Evolutionary conservation across 768 basidiomycete genomes (phyloP).

Genomic region (Lenzites betulinus): DNA sequence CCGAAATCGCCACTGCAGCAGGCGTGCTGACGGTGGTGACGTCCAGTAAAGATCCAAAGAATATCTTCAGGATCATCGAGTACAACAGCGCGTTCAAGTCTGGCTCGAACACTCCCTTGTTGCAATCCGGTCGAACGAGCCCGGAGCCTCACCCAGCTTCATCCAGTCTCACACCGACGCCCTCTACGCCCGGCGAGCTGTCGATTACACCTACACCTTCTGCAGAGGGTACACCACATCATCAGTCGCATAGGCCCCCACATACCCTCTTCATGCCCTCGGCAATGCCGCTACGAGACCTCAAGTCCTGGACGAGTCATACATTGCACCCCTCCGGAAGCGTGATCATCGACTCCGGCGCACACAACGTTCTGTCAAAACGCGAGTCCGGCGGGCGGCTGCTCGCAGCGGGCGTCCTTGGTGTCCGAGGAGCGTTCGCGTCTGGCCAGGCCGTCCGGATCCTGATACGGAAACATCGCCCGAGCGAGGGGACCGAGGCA

Average conservation of each 20-base stretch:
- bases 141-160: conserved; percentile 8
- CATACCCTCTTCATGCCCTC: conserved; percentile 90
- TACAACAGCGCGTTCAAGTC: conserved; percentile 56
- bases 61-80: conserved; percentile 80
- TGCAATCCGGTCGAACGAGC: conserved; percentile 28
- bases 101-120: conserved; percentile 38
- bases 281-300: conserved; percentile 69
- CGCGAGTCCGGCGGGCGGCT: conserved; percentile 89
- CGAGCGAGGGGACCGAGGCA: conserved; percentile 23
- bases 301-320: conserved; percentile 97
- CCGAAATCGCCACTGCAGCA: conserved; percentile 94
- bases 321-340: conserved; percentile 88
- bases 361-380: conserved; percentile 80
- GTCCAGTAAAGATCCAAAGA: conserved; percentile 75
- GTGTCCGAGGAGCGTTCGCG: conserved; percentile 87
- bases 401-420: conserved; percentile 88
- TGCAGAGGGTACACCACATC: conserved; percentile 7
- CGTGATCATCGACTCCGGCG: conserved; percentile 87
- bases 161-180: conserved; percentile 16
- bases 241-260: conserved; percentile 47
- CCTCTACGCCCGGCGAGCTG: conserved; percentile 2
- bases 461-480: conserved; percentile 49
- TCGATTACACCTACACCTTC: conserved; percentile 16
- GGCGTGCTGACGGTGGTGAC: conserved; percentile 92
- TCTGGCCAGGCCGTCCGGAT: conserved; percentile 93